A percentile compares a stretch with the other conserved stretches of the same genome.
These are phyloP conservation scores for Claviceps humidiphila DNA, from an alignment of 2,329 filamentous ascomycete species.

Conservation along the genomic window DNA sequence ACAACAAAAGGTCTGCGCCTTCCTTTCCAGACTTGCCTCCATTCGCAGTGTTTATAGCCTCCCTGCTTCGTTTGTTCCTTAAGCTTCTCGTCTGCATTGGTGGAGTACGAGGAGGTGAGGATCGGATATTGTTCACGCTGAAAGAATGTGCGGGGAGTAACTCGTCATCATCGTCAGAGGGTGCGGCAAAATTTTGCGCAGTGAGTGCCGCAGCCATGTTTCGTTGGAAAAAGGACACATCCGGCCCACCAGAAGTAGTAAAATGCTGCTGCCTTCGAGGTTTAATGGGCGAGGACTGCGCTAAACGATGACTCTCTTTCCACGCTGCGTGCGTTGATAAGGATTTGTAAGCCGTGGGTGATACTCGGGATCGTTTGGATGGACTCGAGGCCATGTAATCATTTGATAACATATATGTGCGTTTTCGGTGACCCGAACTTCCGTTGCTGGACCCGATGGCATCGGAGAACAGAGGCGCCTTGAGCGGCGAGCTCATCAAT, in stretches of 20 bases:
- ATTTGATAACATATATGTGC: slow-evolving; percentile 47
- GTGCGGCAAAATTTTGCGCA: slow-evolving; percentile 46
- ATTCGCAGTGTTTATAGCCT: slow-evolving; percentile 27
- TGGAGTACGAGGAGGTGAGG: slow-evolving; percentile 81
- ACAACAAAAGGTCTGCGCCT: slow-evolving; percentile 67
- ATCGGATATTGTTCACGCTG: slow-evolving; percentile 46
- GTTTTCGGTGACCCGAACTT: slow-evolving; percentile 52
- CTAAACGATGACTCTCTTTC: slow-evolving; percentile 64
- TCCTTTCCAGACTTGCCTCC: slow-evolving; percentile 57
- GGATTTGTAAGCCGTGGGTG: slow-evolving; percentile 48
- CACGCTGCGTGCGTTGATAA: slow-evolving; percentile 47
- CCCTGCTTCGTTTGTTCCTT: slow-evolving; percentile 33
- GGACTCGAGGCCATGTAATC: slow-evolving; percentile 42
- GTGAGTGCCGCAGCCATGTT: slow-evolving; percentile 52
- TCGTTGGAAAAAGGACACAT: slow-evolving; percentile 66
- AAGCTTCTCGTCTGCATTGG: slow-evolving; percentile 46
- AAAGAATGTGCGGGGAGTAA: slow-evolving; percentile 68
- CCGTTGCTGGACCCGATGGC: slow-evolving; percentile 59
- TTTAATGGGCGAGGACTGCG: slow-evolving; percentile 80
- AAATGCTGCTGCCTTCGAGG: slow-evolving; percentile 63
- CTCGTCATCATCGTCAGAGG: slow-evolving; percentile 71
- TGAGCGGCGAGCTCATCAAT: slow-evolving; percentile 76
- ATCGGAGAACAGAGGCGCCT: slow-evolving; percentile 73
- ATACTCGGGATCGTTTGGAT: slow-evolving; percentile 54
- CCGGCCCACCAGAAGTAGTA: slow-evolving; percentile 55